phyloP scores from a whole-genome alignment of 2,329 filamentous ascomycete genomes.

The Allantophomopsis cytisporea region DNA sequence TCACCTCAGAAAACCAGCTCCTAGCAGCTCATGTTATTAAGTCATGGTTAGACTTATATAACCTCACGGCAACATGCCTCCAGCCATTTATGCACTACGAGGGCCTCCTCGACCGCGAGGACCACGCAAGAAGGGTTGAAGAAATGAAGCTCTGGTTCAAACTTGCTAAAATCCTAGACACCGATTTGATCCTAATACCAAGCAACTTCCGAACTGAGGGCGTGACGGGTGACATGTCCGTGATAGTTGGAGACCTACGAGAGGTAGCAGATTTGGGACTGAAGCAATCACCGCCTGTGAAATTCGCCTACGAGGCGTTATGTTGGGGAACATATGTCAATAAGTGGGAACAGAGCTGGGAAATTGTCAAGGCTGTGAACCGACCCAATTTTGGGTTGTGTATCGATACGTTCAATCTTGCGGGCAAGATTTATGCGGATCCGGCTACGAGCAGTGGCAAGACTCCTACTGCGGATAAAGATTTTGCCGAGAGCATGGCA shows the following conservation, averaged over 20 bases:
- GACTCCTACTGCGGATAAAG: constrained; percentile 37
- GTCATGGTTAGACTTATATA: constrained; percentile 38
- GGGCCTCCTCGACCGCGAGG: constrained; percentile 37
- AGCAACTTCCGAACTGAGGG: constrained; percentile 38
- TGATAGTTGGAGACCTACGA: constrained; percentile 47
- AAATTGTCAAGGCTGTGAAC: constrained; percentile 48
- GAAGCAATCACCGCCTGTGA: constrained; percentile 35
- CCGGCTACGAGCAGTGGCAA: constrained; percentile 38
- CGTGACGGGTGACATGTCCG: constrained; percentile 32
- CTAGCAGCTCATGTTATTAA: constrained; percentile 43
- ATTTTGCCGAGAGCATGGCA: constrained; percentile 23
- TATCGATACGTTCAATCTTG: constrained; percentile 67
- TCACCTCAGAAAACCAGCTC: constrained; percentile 29
- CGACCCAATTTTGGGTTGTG: constrained; percentile 61
- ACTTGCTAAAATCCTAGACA: constrained; percentile 42
- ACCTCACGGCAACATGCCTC: constrained; percentile 46
- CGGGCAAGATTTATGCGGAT: constrained; percentile 56
- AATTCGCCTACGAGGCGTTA: constrained; percentile 61
- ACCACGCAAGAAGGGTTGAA: not conserved
- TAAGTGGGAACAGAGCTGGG: constrained; percentile 60
- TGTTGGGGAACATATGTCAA: constrained; percentile 60
- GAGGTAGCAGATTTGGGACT: constrained; percentile 54
- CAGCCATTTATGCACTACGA: constrained; percentile 72
- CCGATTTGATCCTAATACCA: constrained; percentile 59
- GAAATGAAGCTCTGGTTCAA: constrained; percentile 1